Evolutionary conservation across 352 stramenopile genomes (phyloP), one percentile per base, ranked within the genome.

Genomic region (Phytophthora macrochlamydospora): DNA sequence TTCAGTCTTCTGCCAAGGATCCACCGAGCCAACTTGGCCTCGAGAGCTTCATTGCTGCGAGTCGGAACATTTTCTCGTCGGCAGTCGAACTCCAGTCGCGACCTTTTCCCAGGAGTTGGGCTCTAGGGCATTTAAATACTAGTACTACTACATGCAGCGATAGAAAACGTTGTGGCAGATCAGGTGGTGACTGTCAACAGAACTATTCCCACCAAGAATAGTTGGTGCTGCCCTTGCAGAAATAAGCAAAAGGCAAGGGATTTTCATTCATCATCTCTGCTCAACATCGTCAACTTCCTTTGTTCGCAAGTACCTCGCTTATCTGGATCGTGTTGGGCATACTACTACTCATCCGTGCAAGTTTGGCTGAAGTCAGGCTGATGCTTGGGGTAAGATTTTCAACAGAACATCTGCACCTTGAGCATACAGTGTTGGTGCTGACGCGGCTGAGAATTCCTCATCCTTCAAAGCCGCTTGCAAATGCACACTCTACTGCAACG

Each of bases 1-100:
- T 87, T 91, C 60, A 82, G 72, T 38, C 64, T 92, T 2, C 24
- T 93, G 30, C 83, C 85, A 1, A 81, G 76, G 14, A 69, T 85
- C 37, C 61, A 71, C 9, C 68, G 76, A 44, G 49, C 55, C 5
- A 62, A 75, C 31, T 48, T 65, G 3, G 61, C 29, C 0, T 67
- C 67, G 33, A 80, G 51, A 28, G 44, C 57, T 8, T 75, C 74
- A 1, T 46, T 89, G n/a, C 53, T 75, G n/a, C 75, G 70, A 33
- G 81, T 65, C 1, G 80, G 70, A 18, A 79, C 60, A 1, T 67
- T 73, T 31, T 78, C 62, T 62, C 78, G 28, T 54, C 66, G 52
- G 67, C 69, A 18, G 32, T 42, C 48, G 7, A 18, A 56, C 48
- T 70, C 66, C 5, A 69, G 66, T 51, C 40, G 49, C 70, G 62